These are phyloP conservation scores for Boletus vermiculosoides DNA, from an alignment of 768 basidiomycete genomes.

Conservation along the genomic window DNA sequence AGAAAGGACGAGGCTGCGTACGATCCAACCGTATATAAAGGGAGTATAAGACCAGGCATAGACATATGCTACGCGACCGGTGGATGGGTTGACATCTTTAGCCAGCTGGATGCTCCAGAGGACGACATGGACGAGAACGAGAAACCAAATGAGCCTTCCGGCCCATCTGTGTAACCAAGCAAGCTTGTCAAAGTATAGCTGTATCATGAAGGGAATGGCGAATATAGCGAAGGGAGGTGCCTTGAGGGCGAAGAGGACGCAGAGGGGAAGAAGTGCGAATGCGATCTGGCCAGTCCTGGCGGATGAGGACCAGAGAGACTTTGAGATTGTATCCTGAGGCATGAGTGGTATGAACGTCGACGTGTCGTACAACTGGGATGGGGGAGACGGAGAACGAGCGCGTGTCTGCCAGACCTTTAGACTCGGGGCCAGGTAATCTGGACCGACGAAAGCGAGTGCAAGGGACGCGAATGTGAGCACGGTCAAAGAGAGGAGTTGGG, in stretches of 20 bases:
- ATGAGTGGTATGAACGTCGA: conserved; percentile 38
- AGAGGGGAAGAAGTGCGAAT: conserved; percentile 70
- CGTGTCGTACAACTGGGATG: conserved; percentile 28
- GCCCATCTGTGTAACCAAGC: conserved; percentile 69
- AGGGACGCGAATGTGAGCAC: conserved; percentile 44
- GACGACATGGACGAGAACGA: conserved; percentile 57
- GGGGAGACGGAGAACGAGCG: conserved; percentile 25
- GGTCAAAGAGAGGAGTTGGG: conserved; percentile 52
- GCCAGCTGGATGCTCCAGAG: conserved; percentile 70
- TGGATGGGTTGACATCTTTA: conserved; percentile 45
- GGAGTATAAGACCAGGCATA: conserved; percentile 58
- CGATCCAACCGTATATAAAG: conserved; percentile 63
- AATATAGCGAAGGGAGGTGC: conserved; percentile 70
- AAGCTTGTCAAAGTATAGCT: conserved; percentile 75
- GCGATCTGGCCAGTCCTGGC: conserved; percentile 66
- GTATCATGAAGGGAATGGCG: conserved; percentile 57
- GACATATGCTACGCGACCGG: conserved; percentile 42
- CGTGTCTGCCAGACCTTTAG: conserved; percentile 45
- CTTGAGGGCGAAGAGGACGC: conserved; percentile 69
- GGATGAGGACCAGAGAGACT: conserved; percentile 72
- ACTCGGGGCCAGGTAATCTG: conserved; percentile 63
- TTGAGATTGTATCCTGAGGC: conserved; percentile 60
- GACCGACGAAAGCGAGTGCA: conserved; percentile 54
- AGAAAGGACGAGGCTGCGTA: conserved; percentile 30
- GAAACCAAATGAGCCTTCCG: conserved; percentile 66